phyloP scores from a whole-genome alignment of 164 flowering plant genomes.

The Nelumbo lutea region DNA sequence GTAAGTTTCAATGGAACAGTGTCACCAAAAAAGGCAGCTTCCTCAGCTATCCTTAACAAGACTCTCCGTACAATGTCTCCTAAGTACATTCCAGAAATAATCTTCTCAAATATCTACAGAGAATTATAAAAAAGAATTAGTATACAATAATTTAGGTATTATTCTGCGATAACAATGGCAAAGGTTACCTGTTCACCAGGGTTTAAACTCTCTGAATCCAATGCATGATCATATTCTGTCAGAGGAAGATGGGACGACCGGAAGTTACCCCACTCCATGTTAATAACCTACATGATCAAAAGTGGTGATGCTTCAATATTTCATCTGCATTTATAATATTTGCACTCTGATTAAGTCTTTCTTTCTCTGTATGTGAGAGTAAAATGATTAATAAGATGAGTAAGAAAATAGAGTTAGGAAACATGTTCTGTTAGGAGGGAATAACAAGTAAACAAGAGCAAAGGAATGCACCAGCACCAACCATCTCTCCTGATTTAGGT shows the following conservation, averaged over 20 bases:
- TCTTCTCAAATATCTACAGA: conserved; percentile 83
- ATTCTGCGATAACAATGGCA: background rate
- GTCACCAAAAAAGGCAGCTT: conserved; percentile 88
- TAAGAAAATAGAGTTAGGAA: background rate
- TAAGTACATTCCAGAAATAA: conserved; percentile 93
- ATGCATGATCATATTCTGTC: conserved; percentile 76
- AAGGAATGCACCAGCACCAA: conserved; percentile 19
- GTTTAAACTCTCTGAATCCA: conserved; percentile 82
- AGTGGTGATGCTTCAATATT: conserved; percentile 1
- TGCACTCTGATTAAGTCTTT: background rate
- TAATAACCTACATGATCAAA: conserved; percentile 60
- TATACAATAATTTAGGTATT: background rate
- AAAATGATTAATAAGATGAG: background rate
- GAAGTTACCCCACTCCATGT: conserved; percentile 99
- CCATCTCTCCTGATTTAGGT: conserved; percentile 96
- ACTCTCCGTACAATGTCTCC: conserved; percentile 91
- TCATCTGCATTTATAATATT: background rate
- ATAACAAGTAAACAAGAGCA: background rate
- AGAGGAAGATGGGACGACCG: conserved; percentile 83
- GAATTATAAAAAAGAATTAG: background rate
- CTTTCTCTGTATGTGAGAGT: background rate
- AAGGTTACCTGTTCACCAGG: conserved; percentile 79
- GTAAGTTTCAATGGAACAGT: conserved; percentile 70
- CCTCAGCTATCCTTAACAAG: conserved; percentile 79
- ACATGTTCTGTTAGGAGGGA: background rate